Evolutionary conservation across 495 filamentous ascomycete genomes (phyloP).

Genomic region (Lichenothelia convexa): DNA sequence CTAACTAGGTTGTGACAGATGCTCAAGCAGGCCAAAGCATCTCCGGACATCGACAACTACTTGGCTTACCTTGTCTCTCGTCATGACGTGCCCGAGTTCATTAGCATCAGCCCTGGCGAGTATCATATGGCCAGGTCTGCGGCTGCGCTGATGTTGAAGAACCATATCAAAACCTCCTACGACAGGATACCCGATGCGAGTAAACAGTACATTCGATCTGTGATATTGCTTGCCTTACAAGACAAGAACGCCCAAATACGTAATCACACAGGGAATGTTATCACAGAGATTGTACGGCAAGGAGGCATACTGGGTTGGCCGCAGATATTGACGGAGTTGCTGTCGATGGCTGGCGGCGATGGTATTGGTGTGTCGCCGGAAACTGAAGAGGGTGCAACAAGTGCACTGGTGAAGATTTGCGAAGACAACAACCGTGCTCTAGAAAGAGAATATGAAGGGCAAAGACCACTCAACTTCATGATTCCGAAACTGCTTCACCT

Average conservation of each 20-base stretch:
- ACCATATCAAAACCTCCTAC: conserved; percentile 58
- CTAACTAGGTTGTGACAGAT: conserved; percentile 38
- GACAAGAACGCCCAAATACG: conserved; percentile 71
- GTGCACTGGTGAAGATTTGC: conserved; percentile 82
- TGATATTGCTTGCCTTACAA: conserved; percentile 58
- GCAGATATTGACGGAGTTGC: conserved; percentile 63
- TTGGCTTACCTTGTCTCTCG: conserved; percentile 78
- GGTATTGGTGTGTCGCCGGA: conserved; percentile 43
- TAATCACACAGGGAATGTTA: conserved; percentile 76
- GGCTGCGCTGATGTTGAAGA: conserved; percentile 87
- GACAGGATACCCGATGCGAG: conserved; percentile 51
- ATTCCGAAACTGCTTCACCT: conserved; percentile 84
- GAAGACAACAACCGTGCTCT: conserved; percentile 83
- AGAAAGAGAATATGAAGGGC: conserved; percentile 68
- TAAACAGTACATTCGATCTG: conserved; percentile 56
- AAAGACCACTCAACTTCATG: conserved; percentile 71
- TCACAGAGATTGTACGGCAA: conserved; percentile 77
- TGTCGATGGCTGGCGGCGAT: conserved; percentile 57
- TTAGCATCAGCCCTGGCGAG: conserved; percentile 36
- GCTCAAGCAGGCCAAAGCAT: conserved; percentile 77
- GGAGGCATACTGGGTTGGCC: conserved; percentile 86
- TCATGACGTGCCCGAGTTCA: conserved; percentile 34
- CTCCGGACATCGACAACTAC: conserved; percentile 93
- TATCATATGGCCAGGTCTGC: conserved; percentile 67
- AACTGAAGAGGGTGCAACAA: conserved; percentile 85